phyloP scores from a whole-genome alignment of 2,329 filamentous ascomycete genomes.

The Cordyceps pruinosa region DNA sequence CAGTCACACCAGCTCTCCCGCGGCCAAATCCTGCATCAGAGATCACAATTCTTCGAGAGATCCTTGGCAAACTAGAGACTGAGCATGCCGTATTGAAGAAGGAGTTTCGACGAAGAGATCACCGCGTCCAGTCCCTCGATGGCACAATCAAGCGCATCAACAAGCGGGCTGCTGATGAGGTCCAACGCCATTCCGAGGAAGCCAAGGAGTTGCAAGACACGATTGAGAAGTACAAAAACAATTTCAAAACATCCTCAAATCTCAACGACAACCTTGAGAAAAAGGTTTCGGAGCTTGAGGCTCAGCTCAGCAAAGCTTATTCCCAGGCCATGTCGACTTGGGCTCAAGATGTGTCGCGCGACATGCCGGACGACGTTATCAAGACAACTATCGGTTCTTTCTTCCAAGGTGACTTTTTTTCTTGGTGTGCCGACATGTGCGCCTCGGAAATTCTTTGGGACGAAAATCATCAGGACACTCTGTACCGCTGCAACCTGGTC shows the following conservation, averaged over 20 bases:
- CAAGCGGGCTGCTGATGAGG: no score
- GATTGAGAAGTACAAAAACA: not conserved
- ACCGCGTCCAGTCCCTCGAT: no score
- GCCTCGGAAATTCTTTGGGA: not conserved
- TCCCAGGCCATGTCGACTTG: not conserved
- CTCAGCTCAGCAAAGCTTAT: not conserved
- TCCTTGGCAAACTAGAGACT: not conserved
- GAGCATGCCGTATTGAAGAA: no score
- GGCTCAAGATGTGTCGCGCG: not conserved
- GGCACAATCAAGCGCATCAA: no score
- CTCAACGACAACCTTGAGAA: not conserved
- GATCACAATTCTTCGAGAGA: not conserved
- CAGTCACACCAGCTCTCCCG: not conserved
- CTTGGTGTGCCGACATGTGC: constrained; percentile 4
- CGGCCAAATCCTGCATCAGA: not conserved
- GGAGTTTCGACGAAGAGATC: no score
- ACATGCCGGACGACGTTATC: not conserved
- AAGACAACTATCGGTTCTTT: not conserved
- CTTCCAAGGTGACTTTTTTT: not conserved
- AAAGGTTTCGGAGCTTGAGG: no score
- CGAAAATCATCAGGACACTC: fast-evolving
- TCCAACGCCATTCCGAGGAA: not conserved
- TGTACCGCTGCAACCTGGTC: not conserved
- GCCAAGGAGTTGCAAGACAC: not conserved
- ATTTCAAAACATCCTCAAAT: not conserved